phyloP scores from a whole-genome alignment of 1,139 yeast genomes.

The Suhomyces choctaworum region DNA sequence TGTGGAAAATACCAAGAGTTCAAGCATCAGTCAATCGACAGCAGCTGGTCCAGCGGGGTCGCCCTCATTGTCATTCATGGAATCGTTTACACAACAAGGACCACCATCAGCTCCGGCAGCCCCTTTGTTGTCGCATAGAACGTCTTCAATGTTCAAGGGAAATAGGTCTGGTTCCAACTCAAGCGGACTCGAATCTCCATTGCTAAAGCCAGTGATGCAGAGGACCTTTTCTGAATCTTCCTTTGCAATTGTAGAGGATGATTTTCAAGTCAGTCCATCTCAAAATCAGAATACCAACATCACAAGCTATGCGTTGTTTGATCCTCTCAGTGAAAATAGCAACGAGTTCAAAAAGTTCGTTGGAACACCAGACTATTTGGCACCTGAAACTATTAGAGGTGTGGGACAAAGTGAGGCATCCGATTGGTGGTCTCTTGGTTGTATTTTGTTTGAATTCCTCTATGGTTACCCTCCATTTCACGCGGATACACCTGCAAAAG shows the following conservation, averaged over 20 bases:
- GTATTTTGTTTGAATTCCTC: slow-evolving; percentile 87
- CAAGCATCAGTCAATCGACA: slow-evolving; percentile 16
- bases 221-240: slow-evolving; percentile 57
- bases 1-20: slow-evolving; percentile 33
- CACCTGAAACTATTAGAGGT: slow-evolving; percentile 94
- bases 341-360: slow-evolving; percentile 58
- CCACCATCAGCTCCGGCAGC: slow-evolving; percentile 8
- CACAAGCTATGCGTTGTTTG: slow-evolving; percentile 63
- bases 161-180: slow-evolving; percentile 34
- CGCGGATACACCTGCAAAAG: slow-evolving; percentile 74
- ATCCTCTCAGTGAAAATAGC: slow-evolving; percentile 56
- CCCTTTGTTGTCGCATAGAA: slow-evolving; percentile 18
- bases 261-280: slow-evolving; percentile 30
- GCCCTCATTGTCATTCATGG: slow-evolving; percentile 18
- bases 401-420: slow-evolving; percentile 80
- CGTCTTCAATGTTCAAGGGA: slow-evolving; percentile 15
- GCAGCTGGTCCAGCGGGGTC: slow-evolving; percentile 13
- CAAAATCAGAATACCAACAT: slow-evolving; percentile 24
- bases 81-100: slow-evolving; percentile 13
- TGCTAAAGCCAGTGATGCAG: slow-evolving; percentile 47
- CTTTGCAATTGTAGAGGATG: slow-evolving; percentile 55
- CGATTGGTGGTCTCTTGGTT: slow-evolving; percentile 99
- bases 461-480: slow-evolving; percentile 97
- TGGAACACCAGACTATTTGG: slow-evolving; percentile 96
- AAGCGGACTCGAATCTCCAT: slow-evolving; percentile 50